Conservation (phyloP, 2,329 filamentous ascomycete genomes). For the Chrysoporthe cubensis region DNA sequence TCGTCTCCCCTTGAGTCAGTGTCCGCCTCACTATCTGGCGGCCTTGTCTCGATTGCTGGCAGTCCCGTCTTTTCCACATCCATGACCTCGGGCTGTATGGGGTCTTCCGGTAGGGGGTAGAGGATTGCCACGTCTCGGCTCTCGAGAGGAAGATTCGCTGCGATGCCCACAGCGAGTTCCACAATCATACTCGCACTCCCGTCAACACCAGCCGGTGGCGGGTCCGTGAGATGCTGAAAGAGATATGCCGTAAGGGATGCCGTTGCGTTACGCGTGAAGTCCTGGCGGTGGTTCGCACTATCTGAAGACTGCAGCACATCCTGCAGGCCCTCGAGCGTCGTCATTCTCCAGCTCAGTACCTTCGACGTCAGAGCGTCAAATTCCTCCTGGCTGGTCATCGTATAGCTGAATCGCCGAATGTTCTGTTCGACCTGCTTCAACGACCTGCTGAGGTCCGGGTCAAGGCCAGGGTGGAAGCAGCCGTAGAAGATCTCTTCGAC, state of each 20-base stretch:
- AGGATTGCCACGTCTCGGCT: constrained; percentile 87
- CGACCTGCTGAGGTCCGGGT: constrained; percentile 73
- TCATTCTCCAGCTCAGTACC: constrained; percentile 89
- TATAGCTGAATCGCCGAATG: constrained; percentile 77
- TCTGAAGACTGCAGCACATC: constrained; percentile 68
- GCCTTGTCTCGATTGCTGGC: constrained; percentile 59
- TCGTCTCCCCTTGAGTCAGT: constrained; percentile 37
- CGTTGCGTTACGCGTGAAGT: constrained; percentile 73
- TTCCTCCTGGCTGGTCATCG: constrained; percentile 79
- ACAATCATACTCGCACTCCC: constrained; percentile 91
- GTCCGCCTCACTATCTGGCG: constrained; percentile 29
- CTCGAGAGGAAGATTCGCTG: constrained; percentile 84
- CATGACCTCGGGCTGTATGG: constrained; percentile 76
- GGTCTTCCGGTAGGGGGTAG: constrained; percentile 79
- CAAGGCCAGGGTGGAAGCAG: constrained; percentile 89
- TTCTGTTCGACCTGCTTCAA: constrained; percentile 88
- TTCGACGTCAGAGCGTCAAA: constrained; percentile 86
- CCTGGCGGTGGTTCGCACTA: constrained; percentile 66
- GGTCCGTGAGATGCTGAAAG: constrained; percentile 74
- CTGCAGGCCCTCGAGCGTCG: constrained; percentile 88
- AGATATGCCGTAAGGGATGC: constrained; percentile 70
- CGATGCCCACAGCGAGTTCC: constrained; percentile 84
- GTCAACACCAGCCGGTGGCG: constrained; percentile 79
- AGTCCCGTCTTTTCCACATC: constrained; percentile 78
- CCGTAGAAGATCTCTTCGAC: constrained; percentile 89